These are phyloP conservation scores for Pinus tabuliformis DNA, from an alignment of 75 land plant genomes.

Conservation along the genomic window DNA sequence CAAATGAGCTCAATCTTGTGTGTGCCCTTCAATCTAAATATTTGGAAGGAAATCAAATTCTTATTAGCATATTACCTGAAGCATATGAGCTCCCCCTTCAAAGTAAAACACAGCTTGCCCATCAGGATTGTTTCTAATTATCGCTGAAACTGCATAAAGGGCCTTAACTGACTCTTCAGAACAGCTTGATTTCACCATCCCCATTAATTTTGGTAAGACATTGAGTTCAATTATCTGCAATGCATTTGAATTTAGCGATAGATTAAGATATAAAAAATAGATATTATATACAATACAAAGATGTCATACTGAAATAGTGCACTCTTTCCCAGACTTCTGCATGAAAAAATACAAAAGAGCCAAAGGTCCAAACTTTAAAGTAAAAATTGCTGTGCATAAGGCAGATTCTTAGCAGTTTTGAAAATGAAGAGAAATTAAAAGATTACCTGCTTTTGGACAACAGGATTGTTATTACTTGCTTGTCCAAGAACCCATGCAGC, in stretches of 20 bases:
- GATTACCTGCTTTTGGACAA: conserved; percentile 81
- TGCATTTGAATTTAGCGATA: not conserved
- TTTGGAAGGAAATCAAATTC: not conserved
- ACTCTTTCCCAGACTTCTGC: not conserved
- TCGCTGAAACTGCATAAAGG: conserved; percentile 87
- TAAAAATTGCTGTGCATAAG: not conserved
- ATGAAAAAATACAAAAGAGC: not conserved
- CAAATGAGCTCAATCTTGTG: not conserved
- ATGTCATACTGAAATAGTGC: not conserved
- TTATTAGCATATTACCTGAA: conserved; percentile 58
- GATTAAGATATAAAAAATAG: conserved; percentile 6
- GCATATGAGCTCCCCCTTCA: conserved; percentile 58
- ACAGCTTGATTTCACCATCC: conserved; percentile 61
- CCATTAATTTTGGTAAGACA: conserved; percentile 65
- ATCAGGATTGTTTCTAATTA: conserved; percentile 70
- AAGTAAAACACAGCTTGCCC: conserved; percentile 70
- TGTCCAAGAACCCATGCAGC: conserved; percentile 97
- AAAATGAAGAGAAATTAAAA: not conserved
- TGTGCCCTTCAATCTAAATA: not conserved
- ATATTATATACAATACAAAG: not conserved
- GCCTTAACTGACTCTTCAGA: conserved; percentile 88
- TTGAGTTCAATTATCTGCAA: conserved; percentile 64
- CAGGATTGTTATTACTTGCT: conserved; percentile 85
- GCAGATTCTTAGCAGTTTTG: not conserved
- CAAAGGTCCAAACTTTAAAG: not conserved